A percentile compares a stretch with the other conserved stretches of the same genome.
These are phyloP conservation scores for Themeda triandra DNA, from an alignment of 176 grass and related monocot genomes.

Conservation along the genomic window DNA sequence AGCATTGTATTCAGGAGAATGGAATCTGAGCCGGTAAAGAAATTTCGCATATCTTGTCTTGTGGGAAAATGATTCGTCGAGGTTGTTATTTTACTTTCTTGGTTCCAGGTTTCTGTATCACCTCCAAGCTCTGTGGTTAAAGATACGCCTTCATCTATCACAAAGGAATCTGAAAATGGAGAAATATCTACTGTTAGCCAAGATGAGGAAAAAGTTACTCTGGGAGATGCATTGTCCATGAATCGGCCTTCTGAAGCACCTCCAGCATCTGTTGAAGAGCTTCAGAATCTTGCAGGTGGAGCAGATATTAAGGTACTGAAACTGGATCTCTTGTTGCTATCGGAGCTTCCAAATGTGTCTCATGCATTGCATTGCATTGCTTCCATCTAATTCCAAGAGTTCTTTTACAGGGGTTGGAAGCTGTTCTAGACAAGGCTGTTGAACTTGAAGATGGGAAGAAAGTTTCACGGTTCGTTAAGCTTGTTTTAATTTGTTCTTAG, in stretches of 20 bases:
- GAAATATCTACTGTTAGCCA: constrained; percentile 70
- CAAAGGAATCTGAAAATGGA: constrained; percentile 58
- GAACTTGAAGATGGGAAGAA: constrained; percentile 98
- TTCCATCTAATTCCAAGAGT: constrained; percentile 26
- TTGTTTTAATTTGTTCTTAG: constrained; percentile 28
- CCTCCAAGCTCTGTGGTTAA: constrained; percentile 44
- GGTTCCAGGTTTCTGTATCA: constrained; percentile 54
- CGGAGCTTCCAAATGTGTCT: not conserved
- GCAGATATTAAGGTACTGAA: constrained; percentile 89
- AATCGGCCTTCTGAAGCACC: constrained; percentile 49
- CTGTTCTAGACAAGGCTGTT: constrained; percentile 97
- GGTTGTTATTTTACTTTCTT: constrained; percentile 17
- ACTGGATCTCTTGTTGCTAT: constrained; percentile 10
- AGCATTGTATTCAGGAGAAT: constrained; percentile 97
- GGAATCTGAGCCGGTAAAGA: constrained; percentile 77
- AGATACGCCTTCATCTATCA: constrained; percentile 50
- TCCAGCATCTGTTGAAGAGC: constrained; percentile 88
- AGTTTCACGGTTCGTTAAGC: constrained; percentile 62
- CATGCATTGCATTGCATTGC: constrained; percentile 28
- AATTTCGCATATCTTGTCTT: constrained; percentile 12
- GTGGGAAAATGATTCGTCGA: constrained; percentile 9
- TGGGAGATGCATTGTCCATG: constrained; percentile 83
- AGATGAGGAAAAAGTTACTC: constrained; percentile 59
- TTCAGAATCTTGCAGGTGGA: constrained; percentile 95
- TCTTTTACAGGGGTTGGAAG: constrained; percentile 84